Evolutionary conservation across 305 asterid species (phyloP).

Genomic region (Plantago lanceolata): DNA sequence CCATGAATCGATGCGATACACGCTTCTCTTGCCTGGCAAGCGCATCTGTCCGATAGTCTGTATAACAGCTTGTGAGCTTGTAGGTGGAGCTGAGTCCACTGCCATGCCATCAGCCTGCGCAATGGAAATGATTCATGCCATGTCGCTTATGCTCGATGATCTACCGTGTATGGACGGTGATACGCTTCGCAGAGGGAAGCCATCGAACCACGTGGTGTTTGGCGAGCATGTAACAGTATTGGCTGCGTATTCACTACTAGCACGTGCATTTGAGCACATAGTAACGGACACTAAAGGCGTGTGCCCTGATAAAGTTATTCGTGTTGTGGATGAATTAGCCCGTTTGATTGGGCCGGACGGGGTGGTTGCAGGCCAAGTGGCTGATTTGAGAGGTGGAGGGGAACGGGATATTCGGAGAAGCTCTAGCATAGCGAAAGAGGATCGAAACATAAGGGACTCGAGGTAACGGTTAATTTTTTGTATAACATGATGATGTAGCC

Average conservation of each 20-base stretch:
- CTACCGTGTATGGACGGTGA: conserved; percentile 32
- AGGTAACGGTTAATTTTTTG: not conserved
- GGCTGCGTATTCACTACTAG: conserved; percentile 23
- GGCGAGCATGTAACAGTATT: conserved; percentile 20
- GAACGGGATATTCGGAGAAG: not conserved
- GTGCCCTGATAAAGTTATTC: conserved; percentile 14
- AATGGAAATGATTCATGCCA: conserved; percentile 30
- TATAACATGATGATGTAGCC: not conserved
- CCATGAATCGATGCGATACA: conserved; percentile 28
- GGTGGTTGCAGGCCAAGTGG: conserved; percentile 28
- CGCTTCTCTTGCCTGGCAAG: conserved; percentile 33
- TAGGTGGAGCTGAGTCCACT: conserved; percentile 25
- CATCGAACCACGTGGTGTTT: conserved; percentile 26
- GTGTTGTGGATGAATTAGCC: conserved; percentile 24
- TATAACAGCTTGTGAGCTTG: conserved; percentile 29
- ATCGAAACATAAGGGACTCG: not conserved
- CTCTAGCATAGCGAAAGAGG: not conserved
- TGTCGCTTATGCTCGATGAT: conserved; percentile 32
- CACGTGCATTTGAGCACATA: conserved; percentile 29
- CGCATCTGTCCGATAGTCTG: conserved; percentile 34
- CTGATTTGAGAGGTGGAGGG: conserved; percentile 22
- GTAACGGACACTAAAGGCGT: conserved; percentile 17
- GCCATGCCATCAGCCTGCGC: conserved; percentile 33
- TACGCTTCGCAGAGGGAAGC: conserved; percentile 27
- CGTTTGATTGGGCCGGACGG: conserved; percentile 29